These are phyloP conservation scores for Lyophyllum shimeji DNA, from an alignment of 768 basidiomycete species.

Conservation along the genomic window DNA sequence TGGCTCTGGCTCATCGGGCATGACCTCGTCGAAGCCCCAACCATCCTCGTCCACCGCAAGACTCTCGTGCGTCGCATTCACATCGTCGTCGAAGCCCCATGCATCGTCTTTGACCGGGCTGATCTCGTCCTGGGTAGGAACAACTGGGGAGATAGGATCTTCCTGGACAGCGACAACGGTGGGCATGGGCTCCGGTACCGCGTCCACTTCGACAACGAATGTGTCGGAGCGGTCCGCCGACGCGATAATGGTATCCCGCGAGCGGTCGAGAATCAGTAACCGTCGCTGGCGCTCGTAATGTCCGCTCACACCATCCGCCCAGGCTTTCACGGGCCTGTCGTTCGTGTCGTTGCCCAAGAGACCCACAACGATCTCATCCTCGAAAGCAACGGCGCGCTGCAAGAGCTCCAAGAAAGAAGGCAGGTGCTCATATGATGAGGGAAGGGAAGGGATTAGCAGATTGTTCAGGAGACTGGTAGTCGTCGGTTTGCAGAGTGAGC, in stretches of 20 bases:
- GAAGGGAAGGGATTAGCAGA: slow-evolving; percentile 69
- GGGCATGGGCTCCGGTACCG: slow-evolving; percentile 27
- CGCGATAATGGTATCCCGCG: slow-evolving; percentile 53
- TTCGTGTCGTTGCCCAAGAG: slow-evolving; percentile 47
- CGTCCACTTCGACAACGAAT: slow-evolving; percentile 42
- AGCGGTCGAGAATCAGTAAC: slow-evolving; percentile 60
- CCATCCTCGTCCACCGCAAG: slow-evolving; percentile 37
- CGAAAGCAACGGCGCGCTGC: slow-evolving; percentile 62
- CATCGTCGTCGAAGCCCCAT: slow-evolving; percentile 53
- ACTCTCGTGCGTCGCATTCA: slow-evolving; percentile 21
- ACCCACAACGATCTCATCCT: slow-evolving; percentile 50
- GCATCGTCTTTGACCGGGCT: slow-evolving; percentile 32
- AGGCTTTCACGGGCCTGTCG: slow-evolving; percentile 59
- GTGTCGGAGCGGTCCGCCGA: slow-evolving; percentile 35
- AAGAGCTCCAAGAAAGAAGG: slow-evolving; percentile 62
- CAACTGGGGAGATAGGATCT: too few relatives aligned
- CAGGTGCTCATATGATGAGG: slow-evolving; percentile 58
- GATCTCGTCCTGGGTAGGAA: slow-evolving; percentile 23
- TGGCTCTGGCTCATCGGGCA: slow-evolving; percentile 10
- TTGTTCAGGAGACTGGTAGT: slow-evolving; percentile 61
- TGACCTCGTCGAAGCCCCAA: slow-evolving; percentile 52
- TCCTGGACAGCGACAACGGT: slow-evolving; percentile 27
- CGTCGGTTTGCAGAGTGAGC: slow-evolving; percentile 59
- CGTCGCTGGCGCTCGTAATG: slow-evolving; percentile 84
- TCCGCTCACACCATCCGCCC: slow-evolving; percentile 64